Conservation (phyloP, 805 yeast species). For the Yarrowia sp. region DNA sequence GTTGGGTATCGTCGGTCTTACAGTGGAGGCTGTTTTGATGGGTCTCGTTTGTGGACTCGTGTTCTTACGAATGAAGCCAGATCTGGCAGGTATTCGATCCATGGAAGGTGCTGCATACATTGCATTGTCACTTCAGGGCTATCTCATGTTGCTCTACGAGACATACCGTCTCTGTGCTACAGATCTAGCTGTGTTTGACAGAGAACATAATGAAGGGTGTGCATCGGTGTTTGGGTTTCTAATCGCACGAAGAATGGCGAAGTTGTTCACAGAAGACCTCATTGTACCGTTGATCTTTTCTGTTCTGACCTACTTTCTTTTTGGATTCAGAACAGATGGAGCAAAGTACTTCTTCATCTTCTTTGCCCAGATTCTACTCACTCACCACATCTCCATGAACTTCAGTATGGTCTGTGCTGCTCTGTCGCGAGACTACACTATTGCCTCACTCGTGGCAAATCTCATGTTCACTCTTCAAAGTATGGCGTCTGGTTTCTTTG, state of each 20-base stretch:
- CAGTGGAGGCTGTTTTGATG: slow-evolving; percentile 49
- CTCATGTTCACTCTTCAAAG: slow-evolving; percentile 66
- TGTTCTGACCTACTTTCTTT: slow-evolving; percentile 66
- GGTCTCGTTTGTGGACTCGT: slow-evolving; percentile 75
- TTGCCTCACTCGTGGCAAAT: slow-evolving; percentile 60
- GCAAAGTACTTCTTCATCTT: slow-evolving; percentile 55
- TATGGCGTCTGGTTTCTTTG: slow-evolving; percentile 77
- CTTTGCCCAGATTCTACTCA: slow-evolving; percentile 56
- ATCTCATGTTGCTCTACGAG: slow-evolving; percentile 55
- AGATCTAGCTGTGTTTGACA: slow-evolving; percentile 54
- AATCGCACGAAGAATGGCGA: slow-evolving; percentile 60
- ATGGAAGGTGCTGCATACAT: slow-evolving; percentile 51
- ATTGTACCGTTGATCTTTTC: slow-evolving; percentile 59
- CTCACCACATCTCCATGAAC: slow-evolving; percentile 54
- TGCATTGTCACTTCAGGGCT: slow-evolving; percentile 52
- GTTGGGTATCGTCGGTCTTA: slow-evolving; percentile 45
- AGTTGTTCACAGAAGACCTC: slow-evolving; percentile 65
- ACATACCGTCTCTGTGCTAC: slow-evolving; percentile 53
- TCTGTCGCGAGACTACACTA: slow-evolving; percentile 56
- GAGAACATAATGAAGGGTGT: slow-evolving; percentile 69
- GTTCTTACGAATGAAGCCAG: slow-evolving; percentile 54
- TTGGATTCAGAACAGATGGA: slow-evolving; percentile 56
- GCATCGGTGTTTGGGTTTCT: slow-evolving; percentile 66
- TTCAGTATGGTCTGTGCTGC: slow-evolving; percentile 54
- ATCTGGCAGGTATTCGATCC: slow-evolving; percentile 64